These are phyloP conservation scores for Schwanniomyces yamadae DNA, from an alignment of 805 yeast genomes.

Conservation along the genomic window DNA sequence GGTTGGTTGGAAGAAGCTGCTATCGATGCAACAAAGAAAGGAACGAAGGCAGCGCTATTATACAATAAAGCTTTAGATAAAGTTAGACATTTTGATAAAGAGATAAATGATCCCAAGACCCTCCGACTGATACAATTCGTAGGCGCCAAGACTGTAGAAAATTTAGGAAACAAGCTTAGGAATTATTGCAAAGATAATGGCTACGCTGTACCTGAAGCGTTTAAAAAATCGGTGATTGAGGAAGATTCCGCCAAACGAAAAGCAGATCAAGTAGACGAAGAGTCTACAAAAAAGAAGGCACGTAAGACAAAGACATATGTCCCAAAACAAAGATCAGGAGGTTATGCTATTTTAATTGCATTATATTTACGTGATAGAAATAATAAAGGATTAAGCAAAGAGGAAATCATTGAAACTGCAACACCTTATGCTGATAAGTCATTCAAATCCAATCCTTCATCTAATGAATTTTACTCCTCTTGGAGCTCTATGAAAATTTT, in stretches of 20 bases:
- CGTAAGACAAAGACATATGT: conserved; percentile 46
- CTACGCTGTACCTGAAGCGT: conserved; percentile 41
- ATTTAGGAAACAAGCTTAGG: conserved; percentile 46
- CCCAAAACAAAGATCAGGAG: conserved; percentile 78
- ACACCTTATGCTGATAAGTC: conserved; percentile 55
- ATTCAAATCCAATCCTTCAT: conserved; percentile 57
- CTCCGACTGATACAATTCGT: conserved; percentile 60
- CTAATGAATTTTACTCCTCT: conserved; percentile 67
- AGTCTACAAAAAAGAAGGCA: conserved; percentile 13
- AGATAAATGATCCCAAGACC: conserved; percentile 55
- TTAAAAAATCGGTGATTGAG: conserved; percentile 12
- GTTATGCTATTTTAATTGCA: conserved; percentile 73
- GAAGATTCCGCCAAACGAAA: conserved; percentile 1
- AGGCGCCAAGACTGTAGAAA: conserved; percentile 66
- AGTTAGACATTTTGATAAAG: conserved; percentile 43
- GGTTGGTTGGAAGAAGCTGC: conserved; percentile 60
- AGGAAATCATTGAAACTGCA: conserved; percentile 55
- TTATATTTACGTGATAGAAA: conserved; percentile 49
- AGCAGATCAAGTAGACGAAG: neutral
- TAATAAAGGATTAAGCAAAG: conserved; percentile 60
- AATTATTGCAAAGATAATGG: conserved; percentile 59
- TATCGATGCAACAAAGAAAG: conserved; percentile 43
- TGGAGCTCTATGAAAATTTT: conserved; percentile 72
- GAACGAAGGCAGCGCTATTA: conserved; percentile 51
- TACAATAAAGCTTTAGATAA: conserved; percentile 58